A percentile compares a stretch with the other conserved stretches of the same genome.
Evolutionary conservation across 371 early-diverging fungal genomes (phyloP).

Genomic region (Mucor mucedo): DNA sequence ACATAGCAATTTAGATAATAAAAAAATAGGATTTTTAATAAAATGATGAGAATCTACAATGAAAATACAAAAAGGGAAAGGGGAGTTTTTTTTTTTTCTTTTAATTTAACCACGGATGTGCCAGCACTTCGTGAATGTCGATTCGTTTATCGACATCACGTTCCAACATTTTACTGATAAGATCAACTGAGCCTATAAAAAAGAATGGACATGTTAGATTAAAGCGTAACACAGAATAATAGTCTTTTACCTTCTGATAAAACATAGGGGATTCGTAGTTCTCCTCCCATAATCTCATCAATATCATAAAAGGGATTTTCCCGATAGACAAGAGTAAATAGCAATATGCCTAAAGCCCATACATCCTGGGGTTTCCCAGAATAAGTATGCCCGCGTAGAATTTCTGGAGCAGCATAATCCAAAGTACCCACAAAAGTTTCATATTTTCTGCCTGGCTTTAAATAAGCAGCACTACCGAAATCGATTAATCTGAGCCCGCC

Average conservation of each 20-base stretch:
- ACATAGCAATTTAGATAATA: constrained; percentile 1
- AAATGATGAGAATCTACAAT: not conserved
- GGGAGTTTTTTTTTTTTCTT: not conserved
- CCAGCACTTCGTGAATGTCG: constrained; percentile 58
- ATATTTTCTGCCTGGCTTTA: constrained; percentile 63
- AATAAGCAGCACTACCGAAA: constrained; percentile 76
- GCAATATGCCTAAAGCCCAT: constrained; percentile 83
- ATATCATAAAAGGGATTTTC: constrained; percentile 85
- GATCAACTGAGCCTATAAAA: constrained; percentile 54
- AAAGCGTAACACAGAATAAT: not conserved
- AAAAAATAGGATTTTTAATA: constrained; percentile 3
- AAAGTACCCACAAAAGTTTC: constrained; percentile 79
- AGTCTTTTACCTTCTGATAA: constrained; percentile 58
- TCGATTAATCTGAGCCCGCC: constrained; percentile 69
- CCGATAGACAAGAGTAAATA: constrained; percentile 81
- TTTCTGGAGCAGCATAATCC: constrained; percentile 79
- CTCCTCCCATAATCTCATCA: constrained; percentile 74
- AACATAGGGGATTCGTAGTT: constrained; percentile 68
- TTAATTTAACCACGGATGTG: constrained; percentile 60
- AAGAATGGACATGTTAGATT: not conserved
- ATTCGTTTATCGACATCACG: constrained; percentile 59
- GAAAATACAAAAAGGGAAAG: not conserved
- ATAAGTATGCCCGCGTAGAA: constrained; percentile 72
- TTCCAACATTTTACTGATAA: constrained; percentile 60
- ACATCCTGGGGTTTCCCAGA: constrained; percentile 81